Base-by-base conservation (phyloP, 495 filamentous ascomycete species). In the Saxispiralis lemnorum region DNA sequence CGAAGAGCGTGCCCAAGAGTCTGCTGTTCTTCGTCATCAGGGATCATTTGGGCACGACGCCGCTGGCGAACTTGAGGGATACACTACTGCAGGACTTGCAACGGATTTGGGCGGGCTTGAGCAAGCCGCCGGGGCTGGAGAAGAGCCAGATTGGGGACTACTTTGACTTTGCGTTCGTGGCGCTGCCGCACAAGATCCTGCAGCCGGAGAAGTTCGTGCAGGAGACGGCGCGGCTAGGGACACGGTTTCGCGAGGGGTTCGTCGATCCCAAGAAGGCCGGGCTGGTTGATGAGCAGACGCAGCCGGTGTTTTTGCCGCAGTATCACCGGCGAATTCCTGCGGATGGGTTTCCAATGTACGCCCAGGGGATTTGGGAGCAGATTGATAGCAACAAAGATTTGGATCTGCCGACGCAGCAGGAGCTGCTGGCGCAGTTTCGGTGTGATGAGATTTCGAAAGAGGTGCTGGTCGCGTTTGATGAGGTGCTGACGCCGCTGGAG, bases 311-410 rank as follows among this genome's bases (percentile, higher is more conserved):
- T 62, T 61, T 94, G 30, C 81, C 89, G 12, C 84, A 93, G 51
- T 97, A 97, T 57, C 89, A 97, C 63, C 71, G 89, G 45, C 71
- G 92, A 42, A 95, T 97, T 44, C 89, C 89, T 32, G 89, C 89
- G 9, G 89, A 97, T 58, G 89, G 89, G 5, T 88, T 95, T 59
- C 77, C 88, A 2, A 69, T 82, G 41, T 97, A 96, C 56, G 87
- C 89, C 7, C 76, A 85, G 54, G 82, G 86, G 31, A 75, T 97
- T 13, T 97, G 89, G 89, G 84, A 94, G 57, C 89, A 95, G 61
- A 97, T 97, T 53, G 84, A 93, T 53, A 81, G 85, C 63, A 97
- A 97, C 64, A 97, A 97, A 62, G 89, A 97, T 54, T 66, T 97
- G 47, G 89, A 97, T 65, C 63, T 97, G 28, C 89, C 89, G 13